These are phyloP conservation scores for Acrocalymma vagum DNA, from an alignment of 2,329 filamentous ascomycete genomes.

Conservation along the genomic window DNA sequence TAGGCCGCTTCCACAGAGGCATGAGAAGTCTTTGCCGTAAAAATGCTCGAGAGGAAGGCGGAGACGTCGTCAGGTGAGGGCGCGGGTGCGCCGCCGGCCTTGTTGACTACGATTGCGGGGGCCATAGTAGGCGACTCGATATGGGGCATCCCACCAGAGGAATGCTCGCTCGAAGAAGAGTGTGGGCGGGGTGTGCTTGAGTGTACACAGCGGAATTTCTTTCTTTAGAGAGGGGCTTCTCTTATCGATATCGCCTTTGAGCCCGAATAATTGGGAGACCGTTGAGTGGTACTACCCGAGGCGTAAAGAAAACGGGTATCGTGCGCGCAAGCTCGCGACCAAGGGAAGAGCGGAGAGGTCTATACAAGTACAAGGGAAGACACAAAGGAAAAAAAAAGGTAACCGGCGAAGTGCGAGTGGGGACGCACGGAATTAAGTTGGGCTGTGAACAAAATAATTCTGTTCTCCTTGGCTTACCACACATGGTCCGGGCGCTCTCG, in stretches of 20 bases:
- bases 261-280: conserved; percentile 7
- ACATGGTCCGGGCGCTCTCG: conserved; percentile 6
- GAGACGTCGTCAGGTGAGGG: conserved; percentile 57
- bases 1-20: conserved; percentile 70
- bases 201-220: conserved; percentile 22
- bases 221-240: conserved; percentile 12
- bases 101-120: conserved; percentile 56
- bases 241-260: neutral
- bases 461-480: conserved; percentile 17
- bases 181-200: conserved; percentile 13
- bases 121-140: conserved; percentile 60
- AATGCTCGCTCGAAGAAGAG: no score
- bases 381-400: conserved; percentile 10
- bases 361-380: conserved; percentile 6
- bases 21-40: conserved; percentile 62
- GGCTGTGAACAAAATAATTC: conserved; percentile 34
- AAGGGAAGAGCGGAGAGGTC: no score
- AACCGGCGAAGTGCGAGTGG: conserved; percentile 2
- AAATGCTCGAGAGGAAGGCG: conserved; percentile 53
- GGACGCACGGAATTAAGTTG: conserved; percentile 25
- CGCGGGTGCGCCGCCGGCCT: conserved; percentile 50
- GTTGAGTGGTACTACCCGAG: conserved; percentile 16
- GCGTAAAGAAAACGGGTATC: no score
- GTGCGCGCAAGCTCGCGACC: no score
- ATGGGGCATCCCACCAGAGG: conserved; percentile 60